phyloP scores from a whole-genome alignment of 1,284 basidiomycete genomes.

The Ganoderma leucocontextum region DNA sequence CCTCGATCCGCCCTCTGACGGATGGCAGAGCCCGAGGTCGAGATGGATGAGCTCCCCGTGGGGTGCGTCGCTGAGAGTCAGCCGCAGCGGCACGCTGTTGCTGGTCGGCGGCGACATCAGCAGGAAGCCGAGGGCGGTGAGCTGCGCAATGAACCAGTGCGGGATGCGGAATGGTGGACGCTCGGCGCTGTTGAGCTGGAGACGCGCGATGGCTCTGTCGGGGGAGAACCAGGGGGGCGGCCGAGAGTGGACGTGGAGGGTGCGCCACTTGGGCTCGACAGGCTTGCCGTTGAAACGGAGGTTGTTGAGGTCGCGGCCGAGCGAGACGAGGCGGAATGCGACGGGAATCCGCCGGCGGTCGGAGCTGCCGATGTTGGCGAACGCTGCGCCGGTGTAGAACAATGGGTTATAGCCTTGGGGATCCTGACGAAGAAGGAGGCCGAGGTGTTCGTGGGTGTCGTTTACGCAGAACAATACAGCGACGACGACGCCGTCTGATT shows the following conservation, averaged over 20 bases:
- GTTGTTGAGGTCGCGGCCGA: conserved; percentile 8
- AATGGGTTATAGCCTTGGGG: not conserved
- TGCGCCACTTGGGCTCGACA: conserved; percentile 9
- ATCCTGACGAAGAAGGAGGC: not conserved
- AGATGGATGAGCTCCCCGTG: not conserved
- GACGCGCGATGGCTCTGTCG: not conserved
- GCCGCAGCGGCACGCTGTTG: not conserved
- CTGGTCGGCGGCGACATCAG: not conserved
- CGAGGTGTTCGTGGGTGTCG: not conserved
- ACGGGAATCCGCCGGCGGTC: too few species aligned
- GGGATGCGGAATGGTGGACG: conserved; percentile 6
- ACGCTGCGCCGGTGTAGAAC: not conserved
- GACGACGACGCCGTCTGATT: conserved; percentile 3
- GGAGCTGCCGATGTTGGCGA: not conserved
- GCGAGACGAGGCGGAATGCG: not conserved
- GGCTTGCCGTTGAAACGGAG: conserved; percentile 5
- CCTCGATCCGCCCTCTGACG: too few species aligned
- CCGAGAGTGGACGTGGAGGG: conserved; percentile 3
- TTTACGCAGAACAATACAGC: not conserved
- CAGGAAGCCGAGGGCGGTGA: not conserved
- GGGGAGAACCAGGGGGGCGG: not conserved
- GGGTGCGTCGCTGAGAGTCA: too few species aligned
- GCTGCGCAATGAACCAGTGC: not conserved
- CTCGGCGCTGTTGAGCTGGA: not conserved
- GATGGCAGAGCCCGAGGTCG: too few species aligned